These are phyloP conservation scores for Trichophaea hybrida DNA, from an alignment of 2,329 filamentous ascomycete species.

Conservation along the genomic window DNA sequence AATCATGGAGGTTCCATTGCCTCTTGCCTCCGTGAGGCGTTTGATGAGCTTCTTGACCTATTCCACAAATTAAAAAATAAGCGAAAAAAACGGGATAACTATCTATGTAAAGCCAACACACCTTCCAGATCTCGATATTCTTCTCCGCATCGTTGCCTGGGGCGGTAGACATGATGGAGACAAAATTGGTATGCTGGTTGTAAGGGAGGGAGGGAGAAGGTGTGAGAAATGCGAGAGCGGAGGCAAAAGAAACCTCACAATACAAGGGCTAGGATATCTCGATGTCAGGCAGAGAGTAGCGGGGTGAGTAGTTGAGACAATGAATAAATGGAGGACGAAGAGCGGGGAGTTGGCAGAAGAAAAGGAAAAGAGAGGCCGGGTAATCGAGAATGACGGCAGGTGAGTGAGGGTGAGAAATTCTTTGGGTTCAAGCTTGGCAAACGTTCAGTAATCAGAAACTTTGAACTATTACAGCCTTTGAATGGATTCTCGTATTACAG, in stretches of 20 bases:
- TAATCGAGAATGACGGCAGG: background rate
- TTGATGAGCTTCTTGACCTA: conserved; percentile 99
- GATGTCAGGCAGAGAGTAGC: background rate
- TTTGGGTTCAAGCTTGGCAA: background rate
- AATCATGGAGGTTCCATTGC: conserved; percentile 99
- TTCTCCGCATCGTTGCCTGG: conserved; percentile 80
- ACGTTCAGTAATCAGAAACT: background rate
- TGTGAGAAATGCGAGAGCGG: background rate
- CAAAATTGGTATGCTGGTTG: background rate
- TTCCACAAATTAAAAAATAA: conserved; percentile 36
- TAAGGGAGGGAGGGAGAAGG: background rate
- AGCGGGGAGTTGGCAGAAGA: conserved; percentile 24
- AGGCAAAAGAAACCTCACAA: background rate
- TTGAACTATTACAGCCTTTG: background rate
- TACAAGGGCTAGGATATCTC: background rate
- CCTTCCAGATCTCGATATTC: conserved; percentile 62
- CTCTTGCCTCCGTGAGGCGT: conserved; percentile 87
- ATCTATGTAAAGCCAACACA: conserved; percentile 29
- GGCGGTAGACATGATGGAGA: background rate
- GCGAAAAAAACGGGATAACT: conserved; percentile 26
- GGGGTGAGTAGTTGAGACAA: background rate
- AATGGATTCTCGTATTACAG: too few relatives aligned
- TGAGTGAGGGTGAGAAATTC: background rate
- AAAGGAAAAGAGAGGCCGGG: conserved; percentile 3
- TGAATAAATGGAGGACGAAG: background rate